Percentiles rank a stretch among this genome's conserved stretches.
These are phyloP conservation scores for Chaetoceros tenuissimus DNA, from an alignment of 108 stramenopile genomes.

Conservation along the genomic window DNA sequence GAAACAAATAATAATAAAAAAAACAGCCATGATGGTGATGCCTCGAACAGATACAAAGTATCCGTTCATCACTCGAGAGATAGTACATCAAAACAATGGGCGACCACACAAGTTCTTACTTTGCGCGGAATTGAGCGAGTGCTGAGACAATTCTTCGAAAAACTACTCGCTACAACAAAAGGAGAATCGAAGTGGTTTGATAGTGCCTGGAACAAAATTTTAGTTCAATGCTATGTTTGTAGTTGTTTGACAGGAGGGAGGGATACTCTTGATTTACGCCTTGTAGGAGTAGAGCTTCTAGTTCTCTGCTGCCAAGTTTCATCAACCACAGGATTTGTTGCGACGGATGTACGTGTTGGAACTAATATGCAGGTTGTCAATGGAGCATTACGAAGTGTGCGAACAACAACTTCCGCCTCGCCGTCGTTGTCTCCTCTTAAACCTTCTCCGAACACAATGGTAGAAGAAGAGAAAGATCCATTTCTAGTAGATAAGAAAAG, in stretches of 20 bases:
- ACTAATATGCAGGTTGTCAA: conserved; percentile 88
- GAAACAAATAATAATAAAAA: conserved; percentile 14
- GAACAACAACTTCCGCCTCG: conserved; percentile 20
- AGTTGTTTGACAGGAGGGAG: conserved; percentile 41
- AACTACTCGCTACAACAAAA: conserved; percentile 27
- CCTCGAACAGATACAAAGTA: conserved; percentile 48
- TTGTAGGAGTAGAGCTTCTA: conserved; percentile 63
- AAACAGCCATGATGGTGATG: not conserved
- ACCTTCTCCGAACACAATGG: conserved; percentile 7
- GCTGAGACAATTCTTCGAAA: conserved; percentile 52
- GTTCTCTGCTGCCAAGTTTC: conserved; percentile 59
- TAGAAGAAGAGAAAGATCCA: conserved; percentile 25
- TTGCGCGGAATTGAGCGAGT: conserved; percentile 74
- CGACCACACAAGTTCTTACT: conserved; percentile 69
- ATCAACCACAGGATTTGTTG: conserved; percentile 56
- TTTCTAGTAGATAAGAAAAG: not conserved
- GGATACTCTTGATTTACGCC: conserved; percentile 67
- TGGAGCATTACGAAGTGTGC: conserved; percentile 64
- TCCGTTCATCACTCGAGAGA: conserved; percentile 79
- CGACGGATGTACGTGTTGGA: conserved; percentile 63
- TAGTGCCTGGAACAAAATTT: conserved; percentile 60
- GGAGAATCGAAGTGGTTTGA: conserved; percentile 43
- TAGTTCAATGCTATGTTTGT: conserved; percentile 44
- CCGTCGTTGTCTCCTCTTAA: not conserved
- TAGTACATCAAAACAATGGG: conserved; percentile 76